These are phyloP conservation scores for Colletotrichum cordylinicola DNA, from an alignment of 2,329 filamentous ascomycete genomes.

Conservation along the genomic window DNA sequence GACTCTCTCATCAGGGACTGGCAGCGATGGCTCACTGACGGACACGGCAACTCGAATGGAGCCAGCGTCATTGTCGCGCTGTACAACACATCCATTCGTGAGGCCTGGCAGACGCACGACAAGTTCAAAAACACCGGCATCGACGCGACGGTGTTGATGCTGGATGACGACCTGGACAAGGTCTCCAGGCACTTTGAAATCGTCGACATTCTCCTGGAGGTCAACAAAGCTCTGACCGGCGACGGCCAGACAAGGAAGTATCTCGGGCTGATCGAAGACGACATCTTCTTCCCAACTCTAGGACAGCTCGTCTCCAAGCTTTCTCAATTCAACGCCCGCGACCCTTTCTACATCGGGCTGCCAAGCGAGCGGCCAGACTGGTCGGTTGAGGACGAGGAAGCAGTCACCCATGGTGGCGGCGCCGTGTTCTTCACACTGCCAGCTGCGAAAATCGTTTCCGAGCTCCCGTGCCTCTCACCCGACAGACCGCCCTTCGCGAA, in stretches of 20 bases:
- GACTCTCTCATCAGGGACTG: conserved; percentile 46
- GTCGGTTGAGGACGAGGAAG: conserved; percentile 39
- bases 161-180: conserved; percentile 34
- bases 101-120: conserved; percentile 35
- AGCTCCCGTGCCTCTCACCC: conserved; percentile 38
- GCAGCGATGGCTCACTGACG: conserved; percentile 52
- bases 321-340: conserved; percentile 29
- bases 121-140: conserved; percentile 6
- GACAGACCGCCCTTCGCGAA: conserved; percentile 24
- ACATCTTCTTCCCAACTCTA: conserved; percentile 51
- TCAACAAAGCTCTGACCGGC: conserved; percentile 37
- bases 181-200: conserved; percentile 44
- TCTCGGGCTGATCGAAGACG: conserved; percentile 51
- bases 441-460: conserved; percentile 37
- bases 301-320: conserved; percentile 43
- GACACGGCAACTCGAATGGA: conserved; percentile 44
- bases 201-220: conserved; percentile 36
- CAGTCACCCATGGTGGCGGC: conserved; percentile 49
- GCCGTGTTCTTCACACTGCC: conserved; percentile 45
- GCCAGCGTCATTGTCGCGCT: conserved; percentile 47
- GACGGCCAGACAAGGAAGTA: conserved; percentile 44
- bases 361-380: conserved; percentile 51
- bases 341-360: conserved; percentile 45
- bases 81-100: conserved; percentile 38
- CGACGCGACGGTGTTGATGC: conserved; percentile 33